A percentile compares a stretch with the other conserved stretches of the same genome.
phyloP scores from a whole-genome alignment of 441 rosid genomes.

The Populus hybrid region DNA sequence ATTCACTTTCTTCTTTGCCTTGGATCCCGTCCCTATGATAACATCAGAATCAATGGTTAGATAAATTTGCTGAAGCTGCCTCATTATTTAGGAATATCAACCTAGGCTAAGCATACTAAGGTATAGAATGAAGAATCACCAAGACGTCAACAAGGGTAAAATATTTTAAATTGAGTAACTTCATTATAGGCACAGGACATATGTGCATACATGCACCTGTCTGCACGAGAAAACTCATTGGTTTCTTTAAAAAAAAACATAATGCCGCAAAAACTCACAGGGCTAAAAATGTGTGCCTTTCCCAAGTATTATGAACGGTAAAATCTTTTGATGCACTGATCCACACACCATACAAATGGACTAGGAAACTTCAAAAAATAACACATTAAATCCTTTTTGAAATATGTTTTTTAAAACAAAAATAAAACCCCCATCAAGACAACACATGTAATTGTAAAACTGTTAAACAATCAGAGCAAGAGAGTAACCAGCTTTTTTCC shows the following conservation, averaged over 20 bases:
- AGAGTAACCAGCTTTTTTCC: conserved; percentile 27
- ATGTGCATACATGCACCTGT: neutral
- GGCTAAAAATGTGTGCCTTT: neutral
- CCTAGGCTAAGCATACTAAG: neutral
- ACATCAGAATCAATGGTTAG: conserved; percentile 7
- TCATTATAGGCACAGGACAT: neutral
- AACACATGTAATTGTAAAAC: neutral
- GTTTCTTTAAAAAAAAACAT: too few relatives aligned
- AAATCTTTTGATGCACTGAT: neutral
- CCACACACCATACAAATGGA: neutral
- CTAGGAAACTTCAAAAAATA: neutral
- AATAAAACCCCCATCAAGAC: neutral
- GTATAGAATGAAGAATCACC: neutral
- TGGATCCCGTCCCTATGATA: conserved; percentile 33
- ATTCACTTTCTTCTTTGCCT: conserved; percentile 26
- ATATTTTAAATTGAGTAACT: neutral
- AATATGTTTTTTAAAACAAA: neutral
- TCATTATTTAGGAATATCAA: neutral
- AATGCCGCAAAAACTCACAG: neutral
- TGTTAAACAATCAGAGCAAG: neutral
- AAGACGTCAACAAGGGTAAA: neutral
- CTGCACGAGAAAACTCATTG: neutral
- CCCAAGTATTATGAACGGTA: too few relatives aligned
- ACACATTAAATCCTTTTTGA: neutral
- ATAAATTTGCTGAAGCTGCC: neutral